These are phyloP conservation scores for Kregervanrija fluxuum DNA, from an alignment of 805 yeast genomes.

Conservation along the genomic window DNA sequence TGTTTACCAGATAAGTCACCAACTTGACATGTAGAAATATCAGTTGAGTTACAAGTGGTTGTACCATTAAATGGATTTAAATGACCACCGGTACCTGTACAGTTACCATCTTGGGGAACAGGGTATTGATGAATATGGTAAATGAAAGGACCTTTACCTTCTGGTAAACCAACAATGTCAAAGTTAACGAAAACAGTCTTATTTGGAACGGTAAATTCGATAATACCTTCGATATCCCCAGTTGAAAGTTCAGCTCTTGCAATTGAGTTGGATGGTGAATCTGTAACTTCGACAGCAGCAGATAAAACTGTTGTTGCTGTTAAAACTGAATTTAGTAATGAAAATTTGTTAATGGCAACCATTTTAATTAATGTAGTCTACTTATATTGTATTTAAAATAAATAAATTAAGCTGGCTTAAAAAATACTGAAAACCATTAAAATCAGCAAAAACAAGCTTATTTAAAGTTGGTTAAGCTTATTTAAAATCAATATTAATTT, in stretches of 20 bases:
- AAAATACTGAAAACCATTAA: too few relatives aligned
- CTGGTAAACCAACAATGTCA: constrained; percentile 61
- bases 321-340: too few relatives aligned
- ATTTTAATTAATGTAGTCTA: too few relatives aligned
- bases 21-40: constrained; percentile 53
- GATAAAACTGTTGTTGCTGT: too few relatives aligned
- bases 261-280: constrained; percentile 18
- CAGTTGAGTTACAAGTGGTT: constrained; percentile 45
- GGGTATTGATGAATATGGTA: constrained; percentile 60
- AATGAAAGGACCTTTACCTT: constrained; percentile 54
- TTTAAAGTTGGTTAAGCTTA: too few relatives aligned
- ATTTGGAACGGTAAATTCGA: constrained; percentile 51
- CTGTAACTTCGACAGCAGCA: too few relatives aligned
- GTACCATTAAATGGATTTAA: constrained; percentile 52
- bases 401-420: too few relatives aligned
- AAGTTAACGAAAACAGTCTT: constrained; percentile 57
- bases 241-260: constrained; percentile 51
- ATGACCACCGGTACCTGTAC: constrained; percentile 49
- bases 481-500: too few relatives aligned
- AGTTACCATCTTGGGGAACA: constrained; percentile 42
- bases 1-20: constrained; percentile 76
- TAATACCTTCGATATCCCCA: constrained; percentile 36
- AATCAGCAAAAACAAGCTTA: too few relatives aligned
- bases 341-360: too few relatives aligned
- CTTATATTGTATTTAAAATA: too few relatives aligned